Evolutionary conservation across 148 eudicot species (phyloP).

Genomic region (Suaeda aralocaspica): DNA sequence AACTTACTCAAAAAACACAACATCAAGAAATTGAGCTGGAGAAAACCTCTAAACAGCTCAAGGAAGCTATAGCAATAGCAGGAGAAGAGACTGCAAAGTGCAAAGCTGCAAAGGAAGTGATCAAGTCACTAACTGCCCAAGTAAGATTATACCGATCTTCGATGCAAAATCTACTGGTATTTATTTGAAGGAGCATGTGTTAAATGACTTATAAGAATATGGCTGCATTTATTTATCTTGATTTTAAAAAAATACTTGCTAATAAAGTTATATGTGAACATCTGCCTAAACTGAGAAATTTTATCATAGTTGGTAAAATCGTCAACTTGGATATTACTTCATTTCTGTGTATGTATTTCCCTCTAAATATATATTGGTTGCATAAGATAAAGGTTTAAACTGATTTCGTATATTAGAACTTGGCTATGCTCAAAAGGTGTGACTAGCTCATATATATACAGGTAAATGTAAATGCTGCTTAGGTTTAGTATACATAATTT

Average conservation of each 20-base stretch:
- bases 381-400: neutral
- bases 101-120: slow-evolving; percentile 73
- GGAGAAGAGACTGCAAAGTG: slow-evolving; percentile 56
- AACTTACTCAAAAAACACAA: slow-evolving; percentile 56
- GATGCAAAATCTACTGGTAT: neutral
- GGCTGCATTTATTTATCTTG: neutral
- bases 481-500: too few relatives aligned
- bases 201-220: neutral
- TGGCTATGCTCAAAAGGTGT: too few relatives aligned
- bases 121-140: slow-evolving; percentile 63
- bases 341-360: too few relatives aligned
- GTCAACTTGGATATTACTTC: too few relatives aligned
- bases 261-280: too few relatives aligned
- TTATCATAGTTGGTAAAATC: too few relatives aligned
- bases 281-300: too few relatives aligned
- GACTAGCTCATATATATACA: too few relatives aligned
- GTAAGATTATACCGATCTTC: slow-evolving; percentile 32
- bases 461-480: too few relatives aligned
- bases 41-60: slow-evolving; percentile 50
- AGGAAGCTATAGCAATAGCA: slow-evolving; percentile 51
- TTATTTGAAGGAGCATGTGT: slow-evolving; percentile 1
- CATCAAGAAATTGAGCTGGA: slow-evolving; percentile 59
- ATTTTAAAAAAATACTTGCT: too few relatives aligned
- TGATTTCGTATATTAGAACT: too few relatives aligned
- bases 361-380: too few relatives aligned